These are phyloP conservation scores for Turnera subulata DNA, from an alignment of 345 rosid species.

Conservation along the genomic window DNA sequence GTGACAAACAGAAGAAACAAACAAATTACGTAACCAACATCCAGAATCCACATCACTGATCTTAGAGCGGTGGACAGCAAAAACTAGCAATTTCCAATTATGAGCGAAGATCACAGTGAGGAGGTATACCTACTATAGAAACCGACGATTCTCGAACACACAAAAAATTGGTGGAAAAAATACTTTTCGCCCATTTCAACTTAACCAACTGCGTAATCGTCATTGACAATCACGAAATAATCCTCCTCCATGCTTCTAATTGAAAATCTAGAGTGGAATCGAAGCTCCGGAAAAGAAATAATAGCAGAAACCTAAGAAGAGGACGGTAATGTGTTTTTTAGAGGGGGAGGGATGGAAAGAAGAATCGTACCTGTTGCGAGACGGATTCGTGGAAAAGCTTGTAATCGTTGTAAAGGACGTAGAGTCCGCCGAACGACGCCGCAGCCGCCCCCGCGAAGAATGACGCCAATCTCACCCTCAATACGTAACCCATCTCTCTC, in stretches of 20 bases:
- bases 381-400: conserved; percentile 73
- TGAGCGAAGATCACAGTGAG: too few relatives aligned
- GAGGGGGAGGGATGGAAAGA: background rate
- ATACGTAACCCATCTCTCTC: conserved; percentile 70
- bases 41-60: too few relatives aligned
- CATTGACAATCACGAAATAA: background rate
- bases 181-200: too few relatives aligned
- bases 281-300: background rate
- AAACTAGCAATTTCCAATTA: too few relatives aligned
- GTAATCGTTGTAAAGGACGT: conserved; percentile 78
- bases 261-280: background rate
- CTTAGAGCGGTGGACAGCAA: too few relatives aligned
- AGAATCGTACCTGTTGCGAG: conserved; percentile 56
- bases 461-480: conserved; percentile 88
- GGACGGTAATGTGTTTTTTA: background rate
- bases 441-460: conserved; percentile 90
- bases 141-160: too few relatives aligned
- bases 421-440: conserved; percentile 71
- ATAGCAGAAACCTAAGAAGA: background rate
- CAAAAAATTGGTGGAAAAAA: too few relatives aligned
- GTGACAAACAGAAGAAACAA: too few relatives aligned
- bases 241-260: background rate
- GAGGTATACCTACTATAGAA: too few relatives aligned
- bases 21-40: too few relatives aligned
- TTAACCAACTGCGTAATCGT: background rate